Conservation (phyloP, 2,329 filamentous ascomycete species). For the Nigrospora oryzae region DNA sequence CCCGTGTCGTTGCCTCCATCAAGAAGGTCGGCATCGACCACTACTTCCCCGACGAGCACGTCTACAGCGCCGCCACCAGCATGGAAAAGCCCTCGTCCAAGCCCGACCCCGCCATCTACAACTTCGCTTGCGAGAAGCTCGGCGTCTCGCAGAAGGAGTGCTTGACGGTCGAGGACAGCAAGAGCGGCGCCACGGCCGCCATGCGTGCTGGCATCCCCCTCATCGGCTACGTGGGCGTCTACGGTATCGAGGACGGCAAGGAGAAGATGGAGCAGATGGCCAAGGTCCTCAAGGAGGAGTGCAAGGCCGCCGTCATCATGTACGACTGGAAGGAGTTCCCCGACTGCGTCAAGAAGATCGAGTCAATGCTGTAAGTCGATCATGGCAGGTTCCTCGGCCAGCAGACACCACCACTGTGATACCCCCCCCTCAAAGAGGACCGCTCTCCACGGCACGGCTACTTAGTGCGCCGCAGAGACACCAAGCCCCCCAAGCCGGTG, state of each 20-base stretch:
- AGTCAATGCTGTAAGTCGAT: conserved; percentile 17
- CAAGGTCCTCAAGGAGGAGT: conserved; percentile 39
- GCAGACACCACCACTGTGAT: background rate
- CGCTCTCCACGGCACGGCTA: too few relatives aligned
- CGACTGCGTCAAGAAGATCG: conserved; percentile 24
- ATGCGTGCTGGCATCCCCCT: conserved; percentile 62
- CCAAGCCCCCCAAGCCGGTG: background rate
- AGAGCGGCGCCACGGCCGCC: conserved; percentile 61
- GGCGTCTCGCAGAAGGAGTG: conserved; percentile 57
- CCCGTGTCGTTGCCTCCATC: conserved; percentile 59
- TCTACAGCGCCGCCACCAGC: conserved; percentile 65
- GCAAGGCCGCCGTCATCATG: conserved; percentile 41
- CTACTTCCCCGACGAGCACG: conserved; percentile 57
- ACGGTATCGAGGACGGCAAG: conserved; percentile 28
- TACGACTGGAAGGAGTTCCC: conserved; percentile 34
- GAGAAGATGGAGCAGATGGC: conserved; percentile 49
- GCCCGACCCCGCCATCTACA: conserved; percentile 68
- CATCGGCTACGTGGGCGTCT: conserved; percentile 63
- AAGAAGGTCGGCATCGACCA: conserved; percentile 60
- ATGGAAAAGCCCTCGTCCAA: conserved; percentile 62
- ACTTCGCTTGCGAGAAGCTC: conserved; percentile 57
- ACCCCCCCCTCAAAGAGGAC: too few relatives aligned
- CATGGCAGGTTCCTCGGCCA: background rate
- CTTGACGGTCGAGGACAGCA: conserved; percentile 66
- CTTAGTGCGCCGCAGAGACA: too few relatives aligned